phyloP scores from a whole-genome alignment of 306 rosid genomes.

The Vigna nakashimae region DNA sequence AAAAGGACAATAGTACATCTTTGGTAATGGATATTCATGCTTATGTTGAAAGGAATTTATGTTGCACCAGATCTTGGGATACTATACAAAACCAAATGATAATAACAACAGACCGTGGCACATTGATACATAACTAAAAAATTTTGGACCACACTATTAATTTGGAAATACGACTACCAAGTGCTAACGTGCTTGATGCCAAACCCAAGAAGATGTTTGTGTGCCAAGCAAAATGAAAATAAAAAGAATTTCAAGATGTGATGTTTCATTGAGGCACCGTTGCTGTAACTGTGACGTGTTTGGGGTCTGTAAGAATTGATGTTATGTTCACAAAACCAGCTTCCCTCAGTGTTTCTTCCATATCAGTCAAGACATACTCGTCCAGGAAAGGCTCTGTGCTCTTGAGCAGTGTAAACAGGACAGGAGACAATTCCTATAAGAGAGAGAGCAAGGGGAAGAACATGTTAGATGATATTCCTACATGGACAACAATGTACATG shows the following conservation, averaged over 20 bases:
- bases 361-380: constrained; percentile 68
- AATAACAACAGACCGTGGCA: not conserved
- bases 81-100: not conserved
- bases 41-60: not conserved
- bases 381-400: constrained; percentile 74
- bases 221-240: not conserved
- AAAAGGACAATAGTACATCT: not conserved
- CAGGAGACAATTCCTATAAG: constrained; percentile 64
- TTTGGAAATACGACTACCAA: constrained; percentile 8
- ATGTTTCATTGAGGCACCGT: constrained; percentile 57
- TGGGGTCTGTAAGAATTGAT: constrained; percentile 64
- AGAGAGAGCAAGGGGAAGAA: constrained; percentile 6
- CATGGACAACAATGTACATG: not conserved
- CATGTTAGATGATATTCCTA: constrained; percentile 26
- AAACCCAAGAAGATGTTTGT: not conserved
- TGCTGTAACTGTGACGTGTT: constrained; percentile 66
- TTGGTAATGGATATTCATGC: not conserved
- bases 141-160: not conserved
- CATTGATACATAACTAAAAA: not conserved
- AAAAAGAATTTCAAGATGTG: not conserved
- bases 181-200: constrained; percentile 27
- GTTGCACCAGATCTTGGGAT: not conserved
- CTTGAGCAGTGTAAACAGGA: constrained; percentile 64
- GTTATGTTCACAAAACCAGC: constrained; percentile 61
- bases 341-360: constrained; percentile 59